phyloP scores from a whole-genome alignment of 1,284 basidiomycete genomes.

The Cutaneotrichosporon cavernicola region DNA sequence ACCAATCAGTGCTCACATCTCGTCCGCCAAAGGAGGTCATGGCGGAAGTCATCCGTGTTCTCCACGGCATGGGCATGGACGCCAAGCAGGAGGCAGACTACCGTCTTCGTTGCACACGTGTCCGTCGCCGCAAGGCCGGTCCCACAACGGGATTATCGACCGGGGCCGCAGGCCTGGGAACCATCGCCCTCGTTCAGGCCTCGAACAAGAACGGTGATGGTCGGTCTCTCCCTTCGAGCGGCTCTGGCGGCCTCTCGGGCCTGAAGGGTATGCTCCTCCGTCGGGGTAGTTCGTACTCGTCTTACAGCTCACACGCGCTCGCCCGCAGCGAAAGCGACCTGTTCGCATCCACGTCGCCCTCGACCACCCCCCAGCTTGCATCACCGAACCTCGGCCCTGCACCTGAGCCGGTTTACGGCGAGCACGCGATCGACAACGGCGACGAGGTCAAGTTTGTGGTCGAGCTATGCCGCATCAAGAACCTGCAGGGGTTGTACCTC shows the following conservation, averaged over 20 bases:
- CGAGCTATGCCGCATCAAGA: constrained; percentile 81
- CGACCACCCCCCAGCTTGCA: constrained; percentile 31
- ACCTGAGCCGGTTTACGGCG: constrained; percentile 71
- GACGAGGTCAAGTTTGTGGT: constrained; percentile 92
- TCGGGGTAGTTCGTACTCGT: constrained; percentile 77
- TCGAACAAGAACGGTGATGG: constrained; percentile 71
- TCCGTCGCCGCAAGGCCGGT: constrained; percentile 65
- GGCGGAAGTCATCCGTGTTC: constrained; percentile 72
- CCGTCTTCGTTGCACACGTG: constrained; percentile 77
- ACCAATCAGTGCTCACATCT: constrained; percentile 86
- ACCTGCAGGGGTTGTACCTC: constrained; percentile 80
- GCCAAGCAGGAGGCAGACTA: constrained; percentile 81
- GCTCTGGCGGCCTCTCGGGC: constrained; percentile 64
- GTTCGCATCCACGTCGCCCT: constrained; percentile 44
- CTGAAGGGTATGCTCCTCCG: constrained; percentile 80
- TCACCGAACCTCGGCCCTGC: constrained; percentile 29
- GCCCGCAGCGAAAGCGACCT: constrained; percentile 43
- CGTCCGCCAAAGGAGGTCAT: constrained; percentile 82
- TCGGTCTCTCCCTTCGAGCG: constrained; percentile 70
- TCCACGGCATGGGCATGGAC: constrained; percentile 88
- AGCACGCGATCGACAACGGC: constrained; percentile 70
- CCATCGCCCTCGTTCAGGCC: constrained; percentile 71
- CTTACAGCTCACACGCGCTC: constrained; percentile 47
- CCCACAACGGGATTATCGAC: constrained; percentile 45
- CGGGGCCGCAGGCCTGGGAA: constrained; percentile 54